Conservation (phyloP, 2,329 filamentous ascomycete genomes). For the Ascochyta rabiei region DNA sequence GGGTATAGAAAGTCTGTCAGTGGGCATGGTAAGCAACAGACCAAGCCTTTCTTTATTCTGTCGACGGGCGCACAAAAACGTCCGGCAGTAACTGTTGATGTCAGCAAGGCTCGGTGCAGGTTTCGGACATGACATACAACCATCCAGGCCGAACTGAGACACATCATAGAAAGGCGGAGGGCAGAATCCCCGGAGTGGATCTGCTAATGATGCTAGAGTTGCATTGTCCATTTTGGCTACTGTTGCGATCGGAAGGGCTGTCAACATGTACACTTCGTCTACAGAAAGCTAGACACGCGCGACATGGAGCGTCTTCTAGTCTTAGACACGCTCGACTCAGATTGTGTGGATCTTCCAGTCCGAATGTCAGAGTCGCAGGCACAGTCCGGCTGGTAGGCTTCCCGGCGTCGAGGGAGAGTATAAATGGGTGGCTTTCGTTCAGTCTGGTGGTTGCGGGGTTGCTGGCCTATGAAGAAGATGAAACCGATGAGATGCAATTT, state of each 20-base stretch:
- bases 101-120: slow-evolving; percentile 36
- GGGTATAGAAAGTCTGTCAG: slow-evolving; percentile 77
- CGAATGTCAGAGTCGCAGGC: not conserved
- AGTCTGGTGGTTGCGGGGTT: slow-evolving; percentile 24
- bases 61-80: slow-evolving; percentile 63
- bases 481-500: slow-evolving; percentile 29
- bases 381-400: slow-evolving; percentile 14
- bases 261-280: slow-evolving; percentile 17
- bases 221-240: slow-evolving; percentile 38
- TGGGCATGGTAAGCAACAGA: slow-evolving; percentile 91
- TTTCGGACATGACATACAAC: slow-evolving; percentile 63
- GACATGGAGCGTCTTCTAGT: slow-evolving; percentile 28
- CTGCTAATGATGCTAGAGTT: slow-evolving; percentile 25
- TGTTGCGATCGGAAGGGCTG: not conserved
- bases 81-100: slow-evolving; percentile 55
- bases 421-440: slow-evolving; percentile 16
- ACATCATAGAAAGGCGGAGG: slow-evolving; percentile 72
- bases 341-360: not conserved
- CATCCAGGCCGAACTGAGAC: slow-evolving; percentile 64
- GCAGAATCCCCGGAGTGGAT: slow-evolving; percentile 60
- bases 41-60: slow-evolving; percentile 54
- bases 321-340: not conserved
- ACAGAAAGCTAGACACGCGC: slow-evolving; percentile 18
- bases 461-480: slow-evolving; percentile 32
- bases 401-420: slow-evolving; percentile 17